phyloP scores from a whole-genome alignment of 176 grass and related monocot species.

The Echinochloa phyllopogon region DNA sequence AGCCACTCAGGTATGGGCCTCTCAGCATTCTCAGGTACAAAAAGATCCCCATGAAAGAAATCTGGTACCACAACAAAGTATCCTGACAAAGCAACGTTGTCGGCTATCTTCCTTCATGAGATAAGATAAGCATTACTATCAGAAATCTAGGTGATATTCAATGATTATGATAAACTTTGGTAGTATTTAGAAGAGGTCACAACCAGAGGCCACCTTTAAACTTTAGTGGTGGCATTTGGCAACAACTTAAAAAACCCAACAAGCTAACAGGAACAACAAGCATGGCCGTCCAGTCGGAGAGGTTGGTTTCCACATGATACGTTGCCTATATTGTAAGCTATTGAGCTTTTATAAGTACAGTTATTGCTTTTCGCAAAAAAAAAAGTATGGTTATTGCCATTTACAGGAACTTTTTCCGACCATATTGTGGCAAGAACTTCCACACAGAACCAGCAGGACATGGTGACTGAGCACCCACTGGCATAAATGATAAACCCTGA shows the following conservation, averaged over 20 bases:
- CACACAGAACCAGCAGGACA: neutral
- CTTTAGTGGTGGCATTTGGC: neutral
- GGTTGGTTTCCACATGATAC: too few relatives aligned
- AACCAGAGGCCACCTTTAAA: neutral
- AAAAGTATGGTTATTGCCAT: neutral
- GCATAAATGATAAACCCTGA: neutral
- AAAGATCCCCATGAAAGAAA: slow-evolving; percentile 75
- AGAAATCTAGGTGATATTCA: neutral
- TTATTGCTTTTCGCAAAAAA: neutral
- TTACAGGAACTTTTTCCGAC: neutral
- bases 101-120: slow-evolving; percentile 74
- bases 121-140: slow-evolving; percentile 34
- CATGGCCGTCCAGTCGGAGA: too few relatives aligned
- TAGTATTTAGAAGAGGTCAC: neutral
- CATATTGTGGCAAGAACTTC: neutral
- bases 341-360: neutral
- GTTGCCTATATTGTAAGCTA: neutral
- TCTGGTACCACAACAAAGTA: slow-evolving; percentile 81
- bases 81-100: slow-evolving; percentile 65
- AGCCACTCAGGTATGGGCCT: slow-evolving; percentile 54
- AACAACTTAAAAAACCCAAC: neutral
- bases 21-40: slow-evolving; percentile 47
- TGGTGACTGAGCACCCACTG: neutral
- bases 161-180: neutral
- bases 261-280: neutral